Evolutionary conservation across 148 eudicot genomes (phyloP).

Genomic region (Spergularia marina): DNA sequence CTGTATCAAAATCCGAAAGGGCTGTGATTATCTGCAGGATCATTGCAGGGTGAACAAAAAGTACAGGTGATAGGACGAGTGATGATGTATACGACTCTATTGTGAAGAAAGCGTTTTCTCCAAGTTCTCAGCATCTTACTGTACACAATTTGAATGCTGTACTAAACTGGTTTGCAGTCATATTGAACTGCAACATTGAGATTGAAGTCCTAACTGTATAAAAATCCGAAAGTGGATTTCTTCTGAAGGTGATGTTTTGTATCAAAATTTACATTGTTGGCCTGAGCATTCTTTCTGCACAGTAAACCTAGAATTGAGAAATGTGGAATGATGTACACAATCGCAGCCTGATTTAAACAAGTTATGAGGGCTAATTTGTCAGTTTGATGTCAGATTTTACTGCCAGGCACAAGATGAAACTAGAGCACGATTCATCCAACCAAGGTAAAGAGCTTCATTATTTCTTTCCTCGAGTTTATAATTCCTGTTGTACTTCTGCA

Average conservation of each 20-base stretch:
- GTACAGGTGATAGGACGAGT: constrained; percentile 5
- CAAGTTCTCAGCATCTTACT: constrained; percentile 19
- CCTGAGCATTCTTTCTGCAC: too few relatives aligned
- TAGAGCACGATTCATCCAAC: constrained; percentile 49
- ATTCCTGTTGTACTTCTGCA: constrained; percentile 37
- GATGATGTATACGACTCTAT: constrained; percentile 26
- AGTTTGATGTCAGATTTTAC: constrained; percentile 15
- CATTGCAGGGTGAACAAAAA: constrained; percentile 26
- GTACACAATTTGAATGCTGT: constrained; percentile 26
- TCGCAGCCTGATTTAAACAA: too few relatives aligned
- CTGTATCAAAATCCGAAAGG: too few relatives aligned
- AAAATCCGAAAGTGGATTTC: neutral
- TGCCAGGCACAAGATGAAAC: constrained; percentile 57
- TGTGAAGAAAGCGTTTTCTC: constrained; percentile 13
- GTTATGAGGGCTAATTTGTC: too few relatives aligned
- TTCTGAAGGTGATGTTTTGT: neutral
- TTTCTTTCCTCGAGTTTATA: constrained; percentile 50
- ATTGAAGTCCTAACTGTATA: too few relatives aligned
- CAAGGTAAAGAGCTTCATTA: constrained; percentile 45
- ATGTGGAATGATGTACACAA: too few relatives aligned
- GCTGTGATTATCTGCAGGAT: constrained; percentile 24
- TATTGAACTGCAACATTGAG: constrained; percentile 6
- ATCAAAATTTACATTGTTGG: neutral
- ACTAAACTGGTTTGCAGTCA: constrained; percentile 29
- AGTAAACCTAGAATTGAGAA: too few relatives aligned